Base-by-base conservation (phyloP, 768 basidiomycete genomes). In the Xerocomus spinulosus region DNA sequence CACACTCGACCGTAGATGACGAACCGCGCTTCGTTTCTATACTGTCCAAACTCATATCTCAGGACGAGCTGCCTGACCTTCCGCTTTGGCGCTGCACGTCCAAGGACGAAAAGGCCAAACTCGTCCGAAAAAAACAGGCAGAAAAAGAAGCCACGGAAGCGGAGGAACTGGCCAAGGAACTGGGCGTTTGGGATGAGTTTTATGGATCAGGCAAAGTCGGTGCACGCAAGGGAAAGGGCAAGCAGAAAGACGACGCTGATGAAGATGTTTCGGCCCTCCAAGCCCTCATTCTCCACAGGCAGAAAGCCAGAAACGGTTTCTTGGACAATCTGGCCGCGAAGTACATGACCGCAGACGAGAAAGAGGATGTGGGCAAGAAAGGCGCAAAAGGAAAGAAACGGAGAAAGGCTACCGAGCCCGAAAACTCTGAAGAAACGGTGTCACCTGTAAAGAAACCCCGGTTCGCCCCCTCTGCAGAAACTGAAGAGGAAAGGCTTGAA, bases 141-240 rank as follows among this genome's bases (percentile, higher is more conserved):
- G 74, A 82, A 52, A 85, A 83, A 63, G 92, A 94, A 64, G 90
- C 89, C 2, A 70, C 71, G 46, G 91, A 95, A 57, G 93, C 93
- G 4, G 93, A 91, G 66, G 73, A 78, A 17, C 69, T 85, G 34
- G 93, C 93, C 5, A 89, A 82, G 55, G 89, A 91, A 53, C 68
- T 97, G 14, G 93, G 92, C 3, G 87, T 96, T 9, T 94, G 92
- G 91, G 92, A 96, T 47, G 90, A 92, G 56, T 92, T 92, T 58
- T 92, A 88, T 60, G 89, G 87, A 5, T 81, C 74, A 52, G 89
- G 87, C 4, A 87, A 85, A 67, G 65, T 74, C 2, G 78, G 80
- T 7, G 71, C 79, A 29, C 74, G 80, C 53, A 81, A 79, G 66
- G 68, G 68, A 13, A 80, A 79, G 36, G 72, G 69, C 10, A 82